Evolutionary conservation across 768 basidiomycete genomes (phyloP).

Genomic region (Boletus tomentosulus): DNA sequence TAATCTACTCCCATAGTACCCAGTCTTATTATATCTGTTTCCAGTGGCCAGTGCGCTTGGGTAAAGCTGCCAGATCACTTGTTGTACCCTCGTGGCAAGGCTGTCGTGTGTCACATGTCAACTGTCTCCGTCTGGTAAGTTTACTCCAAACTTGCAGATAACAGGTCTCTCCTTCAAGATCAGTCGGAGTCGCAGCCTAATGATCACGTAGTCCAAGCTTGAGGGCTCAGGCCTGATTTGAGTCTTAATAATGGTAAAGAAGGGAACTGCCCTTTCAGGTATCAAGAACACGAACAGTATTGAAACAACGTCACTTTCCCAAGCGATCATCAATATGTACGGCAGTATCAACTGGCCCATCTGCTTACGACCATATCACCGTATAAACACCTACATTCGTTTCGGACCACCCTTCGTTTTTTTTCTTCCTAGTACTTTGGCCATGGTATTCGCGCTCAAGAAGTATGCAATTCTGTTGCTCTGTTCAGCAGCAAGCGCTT

Average conservation of each 20-base stretch:
- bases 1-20: slow-evolving; percentile 8
- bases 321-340: not conserved
- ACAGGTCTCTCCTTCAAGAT: no score
- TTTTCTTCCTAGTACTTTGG: not conserved
- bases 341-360: not conserved
- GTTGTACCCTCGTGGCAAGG: not conserved
- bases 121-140: not conserved
- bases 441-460: slow-evolving; percentile 21
- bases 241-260: no score
- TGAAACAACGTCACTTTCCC: not conserved
- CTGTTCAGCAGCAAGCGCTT: slow-evolving; percentile 4
- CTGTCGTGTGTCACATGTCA: not conserved
- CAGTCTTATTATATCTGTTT: slow-evolving; percentile 1
- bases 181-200: no score
- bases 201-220: no score
- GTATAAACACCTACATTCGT: slow-evolving; percentile 5
- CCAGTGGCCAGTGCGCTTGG: not conserved
- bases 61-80: not conserved
- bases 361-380: not conserved
- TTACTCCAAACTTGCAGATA: not conserved
- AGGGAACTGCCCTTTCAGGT: no score
- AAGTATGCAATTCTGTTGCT: slow-evolving; percentile 10
- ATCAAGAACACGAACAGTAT: no score
- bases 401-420: not conserved
- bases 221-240: no score